Percentiles rank a stretch among this genome's conserved stretches.
Conservation (phyloP, 2,329 filamentous ascomycete species). For the Microascus cirrosus region DNA sequence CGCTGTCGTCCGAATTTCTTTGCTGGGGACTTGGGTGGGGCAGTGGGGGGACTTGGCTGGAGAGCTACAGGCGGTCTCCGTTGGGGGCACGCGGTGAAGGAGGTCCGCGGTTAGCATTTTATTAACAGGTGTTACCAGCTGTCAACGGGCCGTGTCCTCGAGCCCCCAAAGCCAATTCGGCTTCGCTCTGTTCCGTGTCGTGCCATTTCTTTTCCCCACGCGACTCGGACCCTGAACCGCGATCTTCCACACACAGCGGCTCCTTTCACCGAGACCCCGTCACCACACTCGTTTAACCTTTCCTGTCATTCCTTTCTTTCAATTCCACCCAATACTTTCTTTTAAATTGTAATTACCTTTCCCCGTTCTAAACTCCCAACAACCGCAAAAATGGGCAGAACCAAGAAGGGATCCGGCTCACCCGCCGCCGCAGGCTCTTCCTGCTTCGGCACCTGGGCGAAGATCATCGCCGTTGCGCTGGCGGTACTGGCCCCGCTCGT, state of each 20-base stretch:
- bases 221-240: background rate
- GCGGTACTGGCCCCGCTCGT: slow-evolving; percentile 42
- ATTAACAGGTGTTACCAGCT: background rate
- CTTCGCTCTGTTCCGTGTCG: slow-evolving; percentile 7
- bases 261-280: background rate
- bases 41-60: background rate
- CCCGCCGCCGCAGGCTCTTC: slow-evolving; percentile 12
- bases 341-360: background rate
- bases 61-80: background rate
- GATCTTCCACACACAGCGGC: background rate
- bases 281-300: background rate
- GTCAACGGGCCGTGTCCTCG: background rate
- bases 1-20: background rate
- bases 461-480: slow-evolving; percentile 39
- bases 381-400: slow-evolving; percentile 5
- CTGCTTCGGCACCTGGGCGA: slow-evolving; percentile 23
- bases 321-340: background rate
- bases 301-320: background rate
- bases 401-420: slow-evolving; percentile 10
- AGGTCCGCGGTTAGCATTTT: background rate
- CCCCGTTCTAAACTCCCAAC: background rate
- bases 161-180: background rate
- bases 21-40: background rate
- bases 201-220: slow-evolving; percentile 3
- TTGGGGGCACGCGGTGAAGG: background rate